phyloP scores from a whole-genome alignment of 805 yeast genomes.

The Teunomyces atbi region DNA sequence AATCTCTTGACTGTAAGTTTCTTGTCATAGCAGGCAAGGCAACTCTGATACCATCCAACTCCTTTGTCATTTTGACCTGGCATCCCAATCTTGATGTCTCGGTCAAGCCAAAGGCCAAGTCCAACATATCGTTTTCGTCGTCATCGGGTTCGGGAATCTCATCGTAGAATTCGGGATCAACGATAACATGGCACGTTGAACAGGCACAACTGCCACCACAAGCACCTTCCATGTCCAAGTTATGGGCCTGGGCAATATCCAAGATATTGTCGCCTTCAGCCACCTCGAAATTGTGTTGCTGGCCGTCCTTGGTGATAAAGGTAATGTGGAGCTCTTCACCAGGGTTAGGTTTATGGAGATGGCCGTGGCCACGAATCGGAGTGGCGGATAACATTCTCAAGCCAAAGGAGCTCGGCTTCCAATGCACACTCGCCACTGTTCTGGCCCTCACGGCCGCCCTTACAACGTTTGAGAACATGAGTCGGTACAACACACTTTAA shows the following conservation, averaged over 20 bases:
- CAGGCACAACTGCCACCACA: slow-evolving; percentile 99
- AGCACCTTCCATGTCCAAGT: slow-evolving; percentile 95
- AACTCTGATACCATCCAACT: slow-evolving; percentile 87
- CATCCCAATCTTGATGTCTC: slow-evolving; percentile 97
- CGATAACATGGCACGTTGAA: slow-evolving; percentile 94
- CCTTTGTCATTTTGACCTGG: slow-evolving; percentile 86
- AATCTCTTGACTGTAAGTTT: slow-evolving; percentile 80
- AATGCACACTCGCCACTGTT: background rate
- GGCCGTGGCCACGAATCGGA: slow-evolving; percentile 60
- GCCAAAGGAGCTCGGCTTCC: background rate
- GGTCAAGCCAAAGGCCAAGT: slow-evolving; percentile 93
- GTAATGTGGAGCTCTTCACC: slow-evolving; percentile 87
- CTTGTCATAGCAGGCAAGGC: slow-evolving; percentile 98
- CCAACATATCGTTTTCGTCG: slow-evolving; percentile 98
- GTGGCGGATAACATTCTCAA: slow-evolving; percentile 20
- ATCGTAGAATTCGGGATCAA: slow-evolving; percentile 94
- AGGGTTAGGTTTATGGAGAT: slow-evolving; percentile 82
- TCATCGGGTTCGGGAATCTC: slow-evolving; percentile 91
- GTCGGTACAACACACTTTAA: background rate
- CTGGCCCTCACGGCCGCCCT: slow-evolving; percentile 5
- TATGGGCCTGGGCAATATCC: slow-evolving; percentile 93
- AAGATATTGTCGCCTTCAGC: slow-evolving; percentile 88
- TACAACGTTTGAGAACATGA: slow-evolving; percentile 3
- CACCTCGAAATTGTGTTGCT: slow-evolving; percentile 76
- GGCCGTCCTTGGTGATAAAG: slow-evolving; percentile 88